Base-by-base conservation (phyloP, 305 asterid genomes). In the Salvia sclarea region DNA sequence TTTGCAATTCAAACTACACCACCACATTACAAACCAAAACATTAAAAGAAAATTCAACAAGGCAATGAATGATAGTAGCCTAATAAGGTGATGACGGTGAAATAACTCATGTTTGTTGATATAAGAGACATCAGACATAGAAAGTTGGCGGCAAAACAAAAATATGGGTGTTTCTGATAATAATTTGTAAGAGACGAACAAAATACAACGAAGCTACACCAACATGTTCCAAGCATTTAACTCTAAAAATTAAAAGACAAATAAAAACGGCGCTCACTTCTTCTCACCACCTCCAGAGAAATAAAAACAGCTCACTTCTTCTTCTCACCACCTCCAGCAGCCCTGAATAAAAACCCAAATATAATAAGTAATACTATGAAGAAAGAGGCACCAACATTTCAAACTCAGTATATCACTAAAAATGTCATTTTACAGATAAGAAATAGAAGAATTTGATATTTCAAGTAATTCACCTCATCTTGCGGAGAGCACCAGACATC, bases 251-350 rank as follows among this genome's bases (percentile, higher is more conserved):
- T 1, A 30, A 25, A 44, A 62, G 35, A 3, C 47, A 0, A 48
- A 68, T 8, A 33, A 45, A 61, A 63, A 45, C 22, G 45, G 55
- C 8, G 71, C 69, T 88, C 87, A 88, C 88, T 90, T 90, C 90
- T 91, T 88, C 57, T 88, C 92, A 56, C 79, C 96, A 70, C 97
- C 97, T 58, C 97, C 97, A 24, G 89, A n/a, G n/a, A 0, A 48
- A 68, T 8, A 33, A 45, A 61, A 63, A 45, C 22, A 10, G 71
- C 69, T 88, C 87, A 88, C 88, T 91, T 88, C 88, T 90, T 90
- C 90, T 91, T 88, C 57, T 88, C 92, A 56, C 79, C 96, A 70
- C 97, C 97, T 58, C 97, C 97, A 24, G 89, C 86, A 68, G 96
- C 92, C 95, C 97, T 90, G 80, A 83, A 80, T 0, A 35, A 24